Conservation (phyloP, 2,329 filamentous ascomycete genomes). For the Aschersonia sp. region DNA sequence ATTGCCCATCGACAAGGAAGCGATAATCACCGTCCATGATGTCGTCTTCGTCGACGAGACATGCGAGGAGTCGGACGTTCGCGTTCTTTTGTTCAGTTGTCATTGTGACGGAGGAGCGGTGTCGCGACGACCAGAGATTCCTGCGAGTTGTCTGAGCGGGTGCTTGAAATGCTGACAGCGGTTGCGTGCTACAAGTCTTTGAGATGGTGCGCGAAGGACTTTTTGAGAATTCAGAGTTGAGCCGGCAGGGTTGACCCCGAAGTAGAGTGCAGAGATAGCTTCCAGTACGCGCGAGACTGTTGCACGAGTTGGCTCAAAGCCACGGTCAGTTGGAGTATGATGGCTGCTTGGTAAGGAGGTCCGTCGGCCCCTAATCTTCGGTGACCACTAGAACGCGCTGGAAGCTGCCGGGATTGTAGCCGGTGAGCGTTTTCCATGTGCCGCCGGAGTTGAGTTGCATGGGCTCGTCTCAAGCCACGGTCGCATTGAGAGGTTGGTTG, state of each 20-base stretch:
- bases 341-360: too few species aligned
- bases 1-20: slow-evolving; percentile 11
- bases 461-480: too few species aligned
- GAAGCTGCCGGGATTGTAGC: neutral
- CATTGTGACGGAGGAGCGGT: neutral
- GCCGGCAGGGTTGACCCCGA: too few species aligned
- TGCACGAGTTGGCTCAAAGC: too few species aligned
- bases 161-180: neutral
- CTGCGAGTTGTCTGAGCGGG: neutral
- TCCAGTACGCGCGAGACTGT: too few species aligned
- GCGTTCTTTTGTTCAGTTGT: slow-evolving; percentile 4
- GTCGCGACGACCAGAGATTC: neutral
- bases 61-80: slow-evolving; percentile 13
- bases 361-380: too few species aligned
- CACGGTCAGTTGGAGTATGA: too few species aligned
- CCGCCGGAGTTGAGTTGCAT: too few species aligned
- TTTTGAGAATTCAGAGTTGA: too few species aligned
- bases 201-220: too few species aligned
- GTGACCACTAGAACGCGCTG: neutral
- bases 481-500: too few species aligned
- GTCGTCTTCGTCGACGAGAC: slow-evolving; percentile 11
- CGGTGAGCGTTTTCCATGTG: neutral
- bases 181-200: neutral
- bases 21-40: slow-evolving; percentile 7
- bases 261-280: too few species aligned